Evolutionary conservation across 176 grass and related monocot genomes (phyloP).

Genomic region (Aegilops tauschii): DNA sequence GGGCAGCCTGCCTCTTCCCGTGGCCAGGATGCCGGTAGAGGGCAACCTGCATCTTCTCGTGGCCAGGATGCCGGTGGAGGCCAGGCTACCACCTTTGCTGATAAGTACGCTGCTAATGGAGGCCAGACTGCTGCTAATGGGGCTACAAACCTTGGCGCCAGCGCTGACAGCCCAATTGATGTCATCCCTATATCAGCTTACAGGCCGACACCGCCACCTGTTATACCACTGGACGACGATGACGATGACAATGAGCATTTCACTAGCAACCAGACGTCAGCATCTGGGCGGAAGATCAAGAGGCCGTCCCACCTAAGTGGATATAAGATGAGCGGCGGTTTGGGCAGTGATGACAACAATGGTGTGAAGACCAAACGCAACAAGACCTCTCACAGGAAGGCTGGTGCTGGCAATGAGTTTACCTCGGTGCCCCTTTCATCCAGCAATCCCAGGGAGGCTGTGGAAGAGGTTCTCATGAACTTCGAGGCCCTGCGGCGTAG

Average conservation of each 20-base stretch:
- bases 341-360: constrained; percentile 16
- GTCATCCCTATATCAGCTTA: constrained; percentile 53
- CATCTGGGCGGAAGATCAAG: constrained; percentile 62
- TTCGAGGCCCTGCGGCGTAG: constrained; percentile 82
- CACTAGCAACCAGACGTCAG: constrained; percentile 43
- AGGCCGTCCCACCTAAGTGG: constrained; percentile 31
- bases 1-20: background rate
- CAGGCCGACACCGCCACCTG: constrained; percentile 13
- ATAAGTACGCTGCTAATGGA: background rate
- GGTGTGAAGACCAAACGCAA: constrained; percentile 37
- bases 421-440: constrained; percentile 39
- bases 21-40: background rate
- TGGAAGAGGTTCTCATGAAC: constrained; percentile 72
- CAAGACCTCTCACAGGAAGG: constrained; percentile 32
- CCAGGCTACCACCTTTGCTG: background rate
- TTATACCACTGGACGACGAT: constrained; percentile 43
- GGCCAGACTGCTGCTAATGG: constrained; percentile 30
- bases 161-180: constrained; percentile 41
- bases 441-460: constrained; percentile 54
- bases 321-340: constrained; percentile 18
- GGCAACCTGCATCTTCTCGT: background rate
- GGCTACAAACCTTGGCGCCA: background rate
- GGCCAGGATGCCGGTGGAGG: background rate
- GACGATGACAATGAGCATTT: constrained; percentile 39
- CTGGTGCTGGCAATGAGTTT: constrained; percentile 27